phyloP scores from a whole-genome alignment of 2,329 filamentous ascomycete species.

The Neonectria neomacrospora region DNA sequence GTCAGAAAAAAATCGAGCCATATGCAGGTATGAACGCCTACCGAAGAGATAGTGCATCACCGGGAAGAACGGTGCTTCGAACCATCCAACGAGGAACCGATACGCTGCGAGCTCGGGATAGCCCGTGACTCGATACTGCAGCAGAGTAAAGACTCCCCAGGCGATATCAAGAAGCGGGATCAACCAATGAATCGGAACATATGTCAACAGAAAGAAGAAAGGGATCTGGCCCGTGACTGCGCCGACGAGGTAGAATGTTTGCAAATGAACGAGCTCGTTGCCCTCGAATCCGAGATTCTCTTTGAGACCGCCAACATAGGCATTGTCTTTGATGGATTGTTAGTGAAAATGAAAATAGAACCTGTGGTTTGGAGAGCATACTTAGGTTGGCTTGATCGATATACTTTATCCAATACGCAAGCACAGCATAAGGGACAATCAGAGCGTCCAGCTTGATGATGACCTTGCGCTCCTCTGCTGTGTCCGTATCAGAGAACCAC shows the following conservation, averaged over 20 bases:
- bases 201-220: constrained; percentile 62
- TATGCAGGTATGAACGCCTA: not conserved
- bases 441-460: constrained; percentile 67
- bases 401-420: constrained; percentile 67
- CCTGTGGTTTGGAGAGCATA: constrained; percentile 35
- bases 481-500: constrained; percentile 61
- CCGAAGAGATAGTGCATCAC: constrained; percentile 53
- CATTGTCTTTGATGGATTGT: constrained; percentile 56
- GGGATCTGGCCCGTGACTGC: constrained; percentile 63
- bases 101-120: constrained; percentile 64
- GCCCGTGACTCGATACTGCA: constrained; percentile 62
- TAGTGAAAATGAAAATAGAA: too few species aligned
- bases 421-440: constrained; percentile 65
- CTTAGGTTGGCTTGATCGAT: constrained; percentile 64
- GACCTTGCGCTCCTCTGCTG: constrained; percentile 49
- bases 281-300: constrained; percentile 62
- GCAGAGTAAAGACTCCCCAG: constrained; percentile 68
- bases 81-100: constrained; percentile 65
- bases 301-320: constrained; percentile 65
- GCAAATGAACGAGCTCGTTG: constrained; percentile 65
- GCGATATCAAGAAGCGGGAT: constrained; percentile 62
- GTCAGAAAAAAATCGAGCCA: not conserved
- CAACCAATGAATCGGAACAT: constrained; percentile 59
- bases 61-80: constrained; percentile 59
- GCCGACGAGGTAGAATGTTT: constrained; percentile 60